Evolutionary conservation across 169 alveolate genomes (phyloP), one percentile per base, ranked within the genome.

Genomic region (Plasmodium gallinaceum): DNA sequence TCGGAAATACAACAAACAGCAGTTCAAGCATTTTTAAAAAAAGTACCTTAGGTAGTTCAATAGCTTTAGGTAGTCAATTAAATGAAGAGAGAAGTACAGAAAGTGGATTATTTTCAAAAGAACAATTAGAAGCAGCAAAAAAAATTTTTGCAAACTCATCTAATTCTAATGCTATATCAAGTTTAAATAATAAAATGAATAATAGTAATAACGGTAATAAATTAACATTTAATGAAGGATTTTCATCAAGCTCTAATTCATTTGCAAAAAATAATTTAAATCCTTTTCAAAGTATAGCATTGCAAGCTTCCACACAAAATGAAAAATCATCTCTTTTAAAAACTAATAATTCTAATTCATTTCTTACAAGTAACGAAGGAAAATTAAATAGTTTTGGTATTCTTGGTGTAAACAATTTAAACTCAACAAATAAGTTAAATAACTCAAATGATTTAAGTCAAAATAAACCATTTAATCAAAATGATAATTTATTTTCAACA

Each of bases 251-350:
- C 68, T 52, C 80, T 54, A 83, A 64, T 68, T 32, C 91, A 12
- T 83, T 83, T 83, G 80, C 85, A 68, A 83, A 83, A 66, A 83
- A 20, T 83, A 66, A 83, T 66, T 6, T 83, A 66, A 83, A 83
- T 26, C 91, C 91, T 37, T 83, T 83, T 83, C 91, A 83, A 48
- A 83, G 85, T 68, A 83, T 83, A 64, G 75, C 91, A n/a, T 37
- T 83, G 16, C 65, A 83, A 46, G 83, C 91, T 32, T 66, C 72
- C 14, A 20, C 80, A 22, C 91, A 83, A 45, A 48, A 58, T 83
- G 83, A 83, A 4, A 68, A 68, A 62, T 54, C 91, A 14, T 54
- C 88, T 10, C 58, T 83, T 8, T 20, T 51, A 57, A 83, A 83
- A 22, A 66, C 42, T 18, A 20, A 58, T 9, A 80, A 80, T 22